Evolutionary conservation across 2,329 filamentous ascomycete species (phyloP).

Genomic region (Cytospora paraplurivora): DNA sequence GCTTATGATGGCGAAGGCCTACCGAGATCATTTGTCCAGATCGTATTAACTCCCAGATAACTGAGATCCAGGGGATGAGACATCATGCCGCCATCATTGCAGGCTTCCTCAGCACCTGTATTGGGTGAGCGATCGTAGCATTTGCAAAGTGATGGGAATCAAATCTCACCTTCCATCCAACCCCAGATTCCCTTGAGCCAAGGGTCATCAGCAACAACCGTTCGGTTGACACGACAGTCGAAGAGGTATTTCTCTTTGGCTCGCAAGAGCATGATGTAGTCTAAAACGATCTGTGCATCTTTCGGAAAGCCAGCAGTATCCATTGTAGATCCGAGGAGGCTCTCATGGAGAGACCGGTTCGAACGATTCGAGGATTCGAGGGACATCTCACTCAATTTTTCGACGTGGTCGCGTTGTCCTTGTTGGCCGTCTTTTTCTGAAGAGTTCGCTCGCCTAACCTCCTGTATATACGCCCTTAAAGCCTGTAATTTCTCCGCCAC

Average conservation of each 20-base stretch:
- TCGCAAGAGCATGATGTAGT: conserved; percentile 61
- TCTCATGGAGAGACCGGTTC: conserved; percentile 61
- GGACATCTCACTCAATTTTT: conserved; percentile 11
- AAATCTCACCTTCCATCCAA: conserved; percentile 64
- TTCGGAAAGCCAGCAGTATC: conserved; percentile 51
- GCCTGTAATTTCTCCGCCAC: conserved; percentile 53
- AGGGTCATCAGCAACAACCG: conserved; percentile 69
- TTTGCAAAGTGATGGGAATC: neutral
- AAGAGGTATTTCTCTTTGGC: conserved; percentile 65
- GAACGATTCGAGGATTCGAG: conserved; percentile 37
- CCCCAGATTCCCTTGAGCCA: conserved; percentile 81
- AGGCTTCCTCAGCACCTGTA: conserved; percentile 63
- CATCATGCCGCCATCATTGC: conserved; percentile 70
- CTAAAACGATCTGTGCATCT: conserved; percentile 54
- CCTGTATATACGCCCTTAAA: conserved; percentile 42
- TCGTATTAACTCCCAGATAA: conserved; percentile 71
- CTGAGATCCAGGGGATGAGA: conserved; percentile 69
- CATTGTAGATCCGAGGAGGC: conserved; percentile 49
- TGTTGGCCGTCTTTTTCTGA: conserved; percentile 31
- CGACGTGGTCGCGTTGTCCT: conserved; percentile 19
- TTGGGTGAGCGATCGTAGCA: conserved; percentile 27
- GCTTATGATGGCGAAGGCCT: conserved; percentile 35
- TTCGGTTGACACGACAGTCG: conserved; percentile 64
- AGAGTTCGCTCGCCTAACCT: conserved; percentile 2
- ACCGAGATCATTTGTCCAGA: conserved; percentile 74